Evolutionary conservation across 192 early-diverging fungal species (phyloP).

Genomic region (Chytriomyces confervae): DNA sequence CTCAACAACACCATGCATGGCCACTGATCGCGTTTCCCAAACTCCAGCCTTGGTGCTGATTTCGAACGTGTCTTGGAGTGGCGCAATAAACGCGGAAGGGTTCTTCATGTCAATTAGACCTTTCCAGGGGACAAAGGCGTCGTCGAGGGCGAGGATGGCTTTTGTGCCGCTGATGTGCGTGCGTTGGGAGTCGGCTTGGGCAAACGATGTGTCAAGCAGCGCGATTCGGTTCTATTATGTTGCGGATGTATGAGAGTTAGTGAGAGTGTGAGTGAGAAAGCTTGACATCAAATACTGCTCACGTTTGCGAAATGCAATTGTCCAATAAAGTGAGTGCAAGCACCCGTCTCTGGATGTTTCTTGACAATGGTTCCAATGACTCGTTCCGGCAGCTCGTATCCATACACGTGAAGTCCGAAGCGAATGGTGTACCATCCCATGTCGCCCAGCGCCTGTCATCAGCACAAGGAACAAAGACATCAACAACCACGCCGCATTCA

Average conservation of each 20-base stretch:
- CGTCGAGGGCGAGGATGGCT: slow-evolving; percentile 25
- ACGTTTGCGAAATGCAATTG: slow-evolving; percentile 23
- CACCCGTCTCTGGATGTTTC: slow-evolving; percentile 27
- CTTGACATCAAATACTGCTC: neutral
- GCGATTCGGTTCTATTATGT: slow-evolving; percentile 19
- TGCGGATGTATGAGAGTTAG: neutral
- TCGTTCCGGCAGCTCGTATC: slow-evolving; percentile 31
- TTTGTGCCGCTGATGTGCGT: slow-evolving; percentile 29
- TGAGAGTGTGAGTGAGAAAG: neutral
- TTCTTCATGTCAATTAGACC: slow-evolving; percentile 31
- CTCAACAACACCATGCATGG: slow-evolving; percentile 38
- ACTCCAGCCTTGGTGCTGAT: slow-evolving; percentile 13
- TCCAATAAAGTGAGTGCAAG: slow-evolving; percentile 24
- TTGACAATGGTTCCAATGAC: slow-evolving; percentile 25
- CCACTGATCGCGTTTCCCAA: slow-evolving; percentile 35
- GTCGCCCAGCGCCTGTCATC: slow-evolving; percentile 4
- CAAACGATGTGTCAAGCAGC: slow-evolving; percentile 22
- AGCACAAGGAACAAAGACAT: neutral
- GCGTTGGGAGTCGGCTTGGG: slow-evolving; percentile 17
- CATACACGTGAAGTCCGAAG: slow-evolving; percentile 32
- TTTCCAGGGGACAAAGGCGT: slow-evolving; percentile 25
- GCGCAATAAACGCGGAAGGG: neutral
- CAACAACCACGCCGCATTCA: neutral
- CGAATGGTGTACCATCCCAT: slow-evolving; percentile 38
- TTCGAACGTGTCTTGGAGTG: slow-evolving; percentile 11